Evolutionary conservation across 1,284 basidiomycete genomes (phyloP).

Genomic region (Cutaneotrichosporon cavernicola): DNA sequence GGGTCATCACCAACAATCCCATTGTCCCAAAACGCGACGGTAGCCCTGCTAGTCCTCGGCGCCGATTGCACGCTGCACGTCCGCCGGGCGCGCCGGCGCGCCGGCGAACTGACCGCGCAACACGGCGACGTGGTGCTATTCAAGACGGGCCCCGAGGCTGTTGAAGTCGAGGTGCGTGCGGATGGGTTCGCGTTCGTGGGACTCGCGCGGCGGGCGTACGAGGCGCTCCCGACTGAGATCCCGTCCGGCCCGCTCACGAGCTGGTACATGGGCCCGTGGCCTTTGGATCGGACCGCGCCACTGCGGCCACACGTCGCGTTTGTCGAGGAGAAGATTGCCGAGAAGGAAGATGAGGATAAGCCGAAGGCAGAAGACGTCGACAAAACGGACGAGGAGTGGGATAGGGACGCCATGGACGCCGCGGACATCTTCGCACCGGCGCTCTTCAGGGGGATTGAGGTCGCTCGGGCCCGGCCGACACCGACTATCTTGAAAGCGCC

Average conservation of each 20-base stretch:
- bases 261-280: conserved; percentile 22
- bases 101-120: conserved; percentile 34
- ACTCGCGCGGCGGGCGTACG: conserved; percentile 15
- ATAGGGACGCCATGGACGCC: neutral
- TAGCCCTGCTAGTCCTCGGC: conserved; percentile 35
- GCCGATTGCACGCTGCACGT: conserved; percentile 28
- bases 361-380: neutral
- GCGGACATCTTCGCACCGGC: neutral
- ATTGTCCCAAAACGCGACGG: conserved; percentile 18
- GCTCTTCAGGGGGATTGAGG: neutral
- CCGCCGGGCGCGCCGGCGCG: conserved; percentile 12
- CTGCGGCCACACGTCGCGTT: conserved; percentile 13
- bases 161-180: conserved; percentile 36
- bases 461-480: neutral
- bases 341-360: neutral
- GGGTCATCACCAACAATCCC: conserved; percentile 19
- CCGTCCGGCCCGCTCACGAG: neutral
- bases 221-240: neutral
- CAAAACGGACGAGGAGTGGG: neutral
- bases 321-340: neutral
- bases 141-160: conserved; percentile 27
- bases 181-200: conserved; percentile 45
- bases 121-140: conserved; percentile 46
- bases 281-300: conserved; percentile 13
- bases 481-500: neutral